These are phyloP conservation scores for Trichothecium roseum DNA, from an alignment of 2,329 filamentous ascomycete species.

Conservation along the genomic window DNA sequence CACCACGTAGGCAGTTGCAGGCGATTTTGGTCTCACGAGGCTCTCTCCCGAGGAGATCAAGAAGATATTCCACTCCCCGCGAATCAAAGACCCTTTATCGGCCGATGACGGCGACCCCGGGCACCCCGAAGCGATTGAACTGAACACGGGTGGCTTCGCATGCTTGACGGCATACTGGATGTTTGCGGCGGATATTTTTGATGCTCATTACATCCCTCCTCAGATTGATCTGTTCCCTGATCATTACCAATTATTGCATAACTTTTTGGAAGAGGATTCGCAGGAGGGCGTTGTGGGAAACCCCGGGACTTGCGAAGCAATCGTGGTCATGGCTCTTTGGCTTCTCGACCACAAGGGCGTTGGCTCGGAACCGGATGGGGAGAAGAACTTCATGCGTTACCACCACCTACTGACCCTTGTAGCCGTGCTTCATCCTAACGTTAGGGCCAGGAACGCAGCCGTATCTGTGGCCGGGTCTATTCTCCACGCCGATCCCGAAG, in stretches of 20 bases:
- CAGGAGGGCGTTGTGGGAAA: conserved; percentile 36
- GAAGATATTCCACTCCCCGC: conserved; percentile 28
- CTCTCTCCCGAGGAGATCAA: conserved; percentile 35
- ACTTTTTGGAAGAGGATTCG: conserved; percentile 41
- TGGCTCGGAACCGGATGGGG: conserved; percentile 18
- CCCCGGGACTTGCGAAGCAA: conserved; percentile 46
- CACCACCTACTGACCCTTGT: conserved; percentile 49
- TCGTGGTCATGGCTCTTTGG: conserved; percentile 50
- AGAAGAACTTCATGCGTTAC: conserved; percentile 45
- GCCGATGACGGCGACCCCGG: conserved; percentile 34
- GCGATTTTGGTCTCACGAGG: conserved; percentile 46
- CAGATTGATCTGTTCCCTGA: conserved; percentile 50
- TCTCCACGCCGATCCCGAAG: conserved; percentile 49
- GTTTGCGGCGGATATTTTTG: conserved; percentile 52
- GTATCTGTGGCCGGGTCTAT: conserved; percentile 41
- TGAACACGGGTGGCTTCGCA: conserved; percentile 48
- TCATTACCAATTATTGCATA: conserved; percentile 41
- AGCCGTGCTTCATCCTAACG: conserved; percentile 44
- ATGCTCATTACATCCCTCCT: conserved; percentile 41
- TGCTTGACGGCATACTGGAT: conserved; percentile 52
- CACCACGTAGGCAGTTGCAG: conserved; percentile 44
- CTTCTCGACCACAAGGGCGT: conserved; percentile 35
- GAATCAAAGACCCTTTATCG: conserved; percentile 33
- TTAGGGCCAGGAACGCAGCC: conserved; percentile 44
- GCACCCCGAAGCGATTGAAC: conserved; percentile 39